phyloP scores from a whole-genome alignment of 2,329 filamentous ascomycete genomes.

The Sporothrix mexicana region DNA sequence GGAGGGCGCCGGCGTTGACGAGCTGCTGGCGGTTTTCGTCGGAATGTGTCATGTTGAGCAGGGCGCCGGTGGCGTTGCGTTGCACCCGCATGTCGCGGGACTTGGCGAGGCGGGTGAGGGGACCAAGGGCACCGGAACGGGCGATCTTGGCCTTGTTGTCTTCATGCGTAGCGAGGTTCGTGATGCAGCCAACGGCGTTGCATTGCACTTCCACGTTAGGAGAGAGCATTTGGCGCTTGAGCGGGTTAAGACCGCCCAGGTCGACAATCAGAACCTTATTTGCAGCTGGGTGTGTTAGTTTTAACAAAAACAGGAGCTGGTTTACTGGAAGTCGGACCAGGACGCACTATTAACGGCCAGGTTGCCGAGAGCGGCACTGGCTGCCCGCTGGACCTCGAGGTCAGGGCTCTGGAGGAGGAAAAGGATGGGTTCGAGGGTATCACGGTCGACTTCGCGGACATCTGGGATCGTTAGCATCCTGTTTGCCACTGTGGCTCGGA shows the following conservation, averaged over 20 bases:
- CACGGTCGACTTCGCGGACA: constrained; percentile 92
- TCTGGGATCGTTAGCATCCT: constrained; percentile 59
- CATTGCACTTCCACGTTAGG: constrained; percentile 98
- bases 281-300: constrained; percentile 66
- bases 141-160: constrained; percentile 99
- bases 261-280: constrained; percentile 98
- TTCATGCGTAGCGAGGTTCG: constrained; percentile 95
- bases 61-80: constrained; percentile 91
- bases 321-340: background rate
- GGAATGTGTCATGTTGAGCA: constrained; percentile 99
- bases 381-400: constrained; percentile 95
- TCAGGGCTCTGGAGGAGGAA: constrained; percentile 94
- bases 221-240: constrained; percentile 98
- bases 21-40: constrained; percentile 98
- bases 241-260: constrained; percentile 83
- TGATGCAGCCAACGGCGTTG: constrained; percentile 98
- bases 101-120: constrained; percentile 89
- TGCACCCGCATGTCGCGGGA: constrained; percentile 99
- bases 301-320: background rate
- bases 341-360: constrained; percentile 91
- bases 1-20: constrained; percentile 96
- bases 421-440: constrained; percentile 94
- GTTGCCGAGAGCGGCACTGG: constrained; percentile 94
- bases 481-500: background rate
- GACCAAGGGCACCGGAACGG: constrained; percentile 87